Evolutionary conservation across 805 yeast species (phyloP), one percentile per base, ranked within the genome.

Genomic region (Ogataea pilisensis): DNA sequence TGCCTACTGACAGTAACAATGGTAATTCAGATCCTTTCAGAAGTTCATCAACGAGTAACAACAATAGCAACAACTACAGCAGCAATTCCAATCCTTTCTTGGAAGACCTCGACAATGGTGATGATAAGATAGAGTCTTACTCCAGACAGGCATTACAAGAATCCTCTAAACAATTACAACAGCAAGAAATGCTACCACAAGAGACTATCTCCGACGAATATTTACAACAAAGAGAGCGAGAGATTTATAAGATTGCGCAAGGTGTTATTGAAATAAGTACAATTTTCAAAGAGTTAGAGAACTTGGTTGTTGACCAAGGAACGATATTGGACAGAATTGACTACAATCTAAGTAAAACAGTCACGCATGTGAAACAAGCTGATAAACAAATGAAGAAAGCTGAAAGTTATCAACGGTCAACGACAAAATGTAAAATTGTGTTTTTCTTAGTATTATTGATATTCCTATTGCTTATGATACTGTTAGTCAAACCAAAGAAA

Each of bases 211-310:
- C 68, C 29, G 73, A 69, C 43, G 62, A 64, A 20, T 62, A 65
- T 39, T 61, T 85, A 28, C 74, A 78, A 41, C 87, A 85, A 51
- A 72, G 99, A 39, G 99, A 93, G 56, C 76, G 80, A 39, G 99
- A 91, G 56, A 93, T 93, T 39, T 84, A 85, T 25, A 85, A 84
- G 50, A 73, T 93, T 39, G 98, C 99, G 4, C 87, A 86, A 69
- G 96, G 97, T 38, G 95, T 93, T 34, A 68, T 91, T 31, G 99
- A 93, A 59, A 86, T 93, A 1, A 85, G 95, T 24, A 87, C 91
- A 1, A 91, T 93, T 34, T 93, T 93, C 68, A 84, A 85, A 58
- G 98, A 93, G 56, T 76, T 93, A 76, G 97, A 95, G 55, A 78
- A 80, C 29, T 71, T 93, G 73, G 86, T 93, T 32, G 84, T 93